Evolutionary conservation across 1,139 yeast species (phyloP), one percentile per base, ranked within the genome.

Genomic region (Lodderomyces metapsilosis): DNA sequence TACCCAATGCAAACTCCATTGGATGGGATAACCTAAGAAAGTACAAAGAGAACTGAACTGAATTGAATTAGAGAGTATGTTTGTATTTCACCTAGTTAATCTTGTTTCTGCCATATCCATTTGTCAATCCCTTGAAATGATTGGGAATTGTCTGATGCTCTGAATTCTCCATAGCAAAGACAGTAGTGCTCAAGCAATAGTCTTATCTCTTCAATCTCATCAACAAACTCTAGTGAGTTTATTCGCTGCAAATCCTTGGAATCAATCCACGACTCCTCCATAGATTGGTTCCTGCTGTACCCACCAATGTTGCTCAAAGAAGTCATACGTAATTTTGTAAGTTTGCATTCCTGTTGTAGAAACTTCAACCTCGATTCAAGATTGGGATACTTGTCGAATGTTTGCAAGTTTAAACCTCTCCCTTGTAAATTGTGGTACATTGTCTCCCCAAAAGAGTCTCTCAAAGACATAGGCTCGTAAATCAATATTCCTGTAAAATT

Each of bases 191-290:
- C 73, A 48, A 88, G 76, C 44, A 92, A 69, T 34, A 92, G 65
- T 49, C 71, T 68, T 53, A 92, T 71, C 57, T 92, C 98, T 62
- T 92, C 98, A 11, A 88, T 65, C 59, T 92, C 98, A 62, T 92
- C 98, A 31, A 92, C 68, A 51, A 89, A 70, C 57, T 92, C 98
- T 38, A 91, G 68, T 23, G 65, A 58, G 42, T 78, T 74, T 1
- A 89, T 71, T 27, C 95, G 62, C 13, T 52, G 52, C 38, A 67
- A 59, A 38, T 86, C 95, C 0, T 55, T 57, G 0, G 43, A 48
- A 4, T 61, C 49, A 0, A 84, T 61, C 84, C 91, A 82, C 6
- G 36, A 3, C 8, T 48, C 42, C 1, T 37, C 27, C 4, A 38
- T 15, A 5, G 34, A 23, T 22, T 12, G 12, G 20, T 66, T 59